These are phyloP conservation scores for Fusarium sp. DNA, from an alignment of 2,329 filamentous ascomycete genomes.

Conservation along the genomic window DNA sequence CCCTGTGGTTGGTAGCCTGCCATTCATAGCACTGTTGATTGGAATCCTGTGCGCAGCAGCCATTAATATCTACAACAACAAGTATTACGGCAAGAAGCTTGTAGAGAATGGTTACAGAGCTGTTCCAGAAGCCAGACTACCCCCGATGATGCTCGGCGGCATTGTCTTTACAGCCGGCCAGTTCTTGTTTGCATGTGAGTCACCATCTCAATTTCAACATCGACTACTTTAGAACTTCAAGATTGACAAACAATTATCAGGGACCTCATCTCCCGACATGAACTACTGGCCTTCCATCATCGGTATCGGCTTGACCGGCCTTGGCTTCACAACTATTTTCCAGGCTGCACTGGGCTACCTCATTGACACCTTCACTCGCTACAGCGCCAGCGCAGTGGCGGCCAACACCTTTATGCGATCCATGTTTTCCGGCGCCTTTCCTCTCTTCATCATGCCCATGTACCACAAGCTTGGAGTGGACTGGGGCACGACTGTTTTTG, in stretches of 20 bases:
- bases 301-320: not conserved
- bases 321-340: conserved; percentile 8
- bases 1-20: not conserved
- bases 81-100: not conserved
- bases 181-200: conserved; percentile 5
- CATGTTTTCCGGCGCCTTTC: not conserved
- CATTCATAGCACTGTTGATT: not conserved
- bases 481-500: conserved; percentile 13
- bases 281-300: conserved; percentile 7
- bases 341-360: conserved; percentile 8
- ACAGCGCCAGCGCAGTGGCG: conserved; percentile 6
- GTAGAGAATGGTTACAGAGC: conserved; percentile 5
- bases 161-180: not conserved
- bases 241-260: not conserved
- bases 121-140: not conserved
- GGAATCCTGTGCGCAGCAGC: not conserved
- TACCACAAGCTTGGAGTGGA: conserved; percentile 5
- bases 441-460: conserved; percentile 10
- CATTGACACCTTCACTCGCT: conserved; percentile 6
- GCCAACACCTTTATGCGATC: conserved; percentile 14
- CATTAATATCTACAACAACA: not conserved
- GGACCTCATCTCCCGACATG: not conserved
- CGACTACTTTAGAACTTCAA: rapidly evolving
- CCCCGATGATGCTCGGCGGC: conserved; percentile 2
- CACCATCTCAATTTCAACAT: not conserved